These are phyloP conservation scores for Trametes gibbosa DNA, from an alignment of 768 basidiomycete genomes.

Conservation along the genomic window DNA sequence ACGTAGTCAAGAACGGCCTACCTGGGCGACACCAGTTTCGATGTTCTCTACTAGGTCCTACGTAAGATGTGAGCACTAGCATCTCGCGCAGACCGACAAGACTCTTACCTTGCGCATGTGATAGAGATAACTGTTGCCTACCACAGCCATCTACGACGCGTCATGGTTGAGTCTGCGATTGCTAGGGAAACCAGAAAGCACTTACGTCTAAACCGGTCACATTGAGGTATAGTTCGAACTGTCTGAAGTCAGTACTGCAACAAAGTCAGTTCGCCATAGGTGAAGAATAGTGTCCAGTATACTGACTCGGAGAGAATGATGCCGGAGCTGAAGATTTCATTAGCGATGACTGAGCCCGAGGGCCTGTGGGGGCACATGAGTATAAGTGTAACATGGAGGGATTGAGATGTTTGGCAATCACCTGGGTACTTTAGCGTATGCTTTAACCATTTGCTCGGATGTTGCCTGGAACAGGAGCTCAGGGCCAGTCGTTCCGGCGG, in stretches of 20 bases:
- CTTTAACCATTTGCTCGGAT: constrained; percentile 90
- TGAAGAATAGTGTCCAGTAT: neutral
- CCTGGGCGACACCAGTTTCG: constrained; percentile 71
- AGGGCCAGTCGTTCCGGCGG: constrained; percentile 83
- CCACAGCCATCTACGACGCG: constrained; percentile 73
- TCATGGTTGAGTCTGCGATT: neutral
- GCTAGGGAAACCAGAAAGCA: neutral
- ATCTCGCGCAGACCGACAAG: neutral
- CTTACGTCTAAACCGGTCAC: constrained; percentile 88
- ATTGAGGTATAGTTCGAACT: constrained; percentile 87
- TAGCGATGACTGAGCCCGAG: constrained; percentile 84
- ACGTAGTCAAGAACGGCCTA: constrained; percentile 13
- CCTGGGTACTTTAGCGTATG: constrained; percentile 84
- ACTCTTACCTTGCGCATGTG: constrained; percentile 78
- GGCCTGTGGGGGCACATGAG: constrained; percentile 45
- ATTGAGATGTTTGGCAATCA: constrained; percentile 20
- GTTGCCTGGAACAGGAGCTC: constrained; percentile 96
- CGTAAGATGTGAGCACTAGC: neutral
- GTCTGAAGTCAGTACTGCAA: constrained; percentile 87
- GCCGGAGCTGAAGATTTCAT: constrained; percentile 91
- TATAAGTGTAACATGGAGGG: neutral
- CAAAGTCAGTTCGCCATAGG: neutral
- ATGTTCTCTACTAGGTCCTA: constrained; percentile 82
- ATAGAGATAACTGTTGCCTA: constrained; percentile 91
- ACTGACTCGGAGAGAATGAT: constrained; percentile 85